Conservation (phyloP, 1,284 basidiomycete species). For the Cystobasidium slooffiae region DNA sequence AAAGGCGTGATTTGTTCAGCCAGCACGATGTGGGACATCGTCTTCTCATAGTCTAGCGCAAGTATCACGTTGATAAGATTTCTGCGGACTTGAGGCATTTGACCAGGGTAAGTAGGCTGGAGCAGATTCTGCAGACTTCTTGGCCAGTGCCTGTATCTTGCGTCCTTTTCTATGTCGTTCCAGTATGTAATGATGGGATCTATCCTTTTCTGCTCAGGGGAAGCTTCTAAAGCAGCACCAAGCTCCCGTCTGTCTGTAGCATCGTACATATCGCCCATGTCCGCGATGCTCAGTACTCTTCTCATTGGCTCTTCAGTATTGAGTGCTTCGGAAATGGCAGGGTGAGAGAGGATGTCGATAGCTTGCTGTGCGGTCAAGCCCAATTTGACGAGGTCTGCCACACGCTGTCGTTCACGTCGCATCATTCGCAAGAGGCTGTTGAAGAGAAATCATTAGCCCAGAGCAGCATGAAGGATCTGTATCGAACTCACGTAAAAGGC, state of each 20-base stretch:
- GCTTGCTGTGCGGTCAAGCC: conserved; percentile 70
- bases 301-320: background rate
- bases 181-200: conserved; percentile 70
- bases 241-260: conserved; percentile 79
- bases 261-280: conserved; percentile 78
- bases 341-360: conserved; percentile 71
- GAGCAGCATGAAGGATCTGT: conserved; percentile 6
- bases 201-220: background rate
- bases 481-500: conserved; percentile 64
- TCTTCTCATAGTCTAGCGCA: conserved; percentile 73
- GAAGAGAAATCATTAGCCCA: conserved; percentile 8
- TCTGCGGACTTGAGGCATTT: conserved; percentile 70
- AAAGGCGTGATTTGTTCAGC: conserved; percentile 68
- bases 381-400: conserved; percentile 66
- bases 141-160: conserved; percentile 59
- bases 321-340: conserved; percentile 61
- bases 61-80: conserved; percentile 83
- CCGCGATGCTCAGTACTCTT: conserved; percentile 58
- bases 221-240: conserved; percentile 63
- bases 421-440: conserved; percentile 69
- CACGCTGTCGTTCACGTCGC: conserved; percentile 72
- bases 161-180: conserved; percentile 88
- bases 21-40: conserved; percentile 67
- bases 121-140: conserved; percentile 63
- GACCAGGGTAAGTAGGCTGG: conserved; percentile 72